These are phyloP conservation scores for Fusarium fracticaudum DNA, from an alignment of 2,329 filamentous ascomycete genomes.

Conservation along the genomic window DNA sequence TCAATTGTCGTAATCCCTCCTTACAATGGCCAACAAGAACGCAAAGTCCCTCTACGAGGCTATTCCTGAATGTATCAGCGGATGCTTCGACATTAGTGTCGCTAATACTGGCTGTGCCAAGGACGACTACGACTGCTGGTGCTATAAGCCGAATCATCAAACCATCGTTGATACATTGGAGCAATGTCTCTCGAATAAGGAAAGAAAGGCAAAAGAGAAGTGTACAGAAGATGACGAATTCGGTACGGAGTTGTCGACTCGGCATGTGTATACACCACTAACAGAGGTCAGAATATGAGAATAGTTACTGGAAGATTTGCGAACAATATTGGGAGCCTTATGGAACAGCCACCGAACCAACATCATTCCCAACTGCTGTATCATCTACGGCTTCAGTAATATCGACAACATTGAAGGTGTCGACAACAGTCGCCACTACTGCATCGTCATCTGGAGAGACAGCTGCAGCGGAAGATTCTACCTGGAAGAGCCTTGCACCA, in stretches of 20 bases:
- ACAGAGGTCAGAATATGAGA: constrained; percentile 35
- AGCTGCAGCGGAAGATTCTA: not conserved
- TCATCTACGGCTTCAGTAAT: not conserved
- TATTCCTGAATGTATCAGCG: constrained; percentile 33
- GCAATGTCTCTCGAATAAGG: constrained; percentile 30
- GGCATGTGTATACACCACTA: not conserved
- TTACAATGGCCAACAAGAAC: constrained; percentile 35
- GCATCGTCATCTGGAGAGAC: not conserved
- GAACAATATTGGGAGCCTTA: constrained; percentile 41
- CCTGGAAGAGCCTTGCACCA: not conserved
- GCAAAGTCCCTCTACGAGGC: constrained; percentile 26
- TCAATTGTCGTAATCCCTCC: not conserved
- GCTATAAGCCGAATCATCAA: constrained; percentile 38
- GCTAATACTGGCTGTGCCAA: constrained; percentile 36
- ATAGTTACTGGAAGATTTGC: constrained; percentile 43
- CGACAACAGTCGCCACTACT: not conserved
- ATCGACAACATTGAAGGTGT: not conserved
- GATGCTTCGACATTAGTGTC: constrained; percentile 38
- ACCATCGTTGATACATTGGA: constrained; percentile 38
- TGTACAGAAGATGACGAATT: constrained; percentile 38
- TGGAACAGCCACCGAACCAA: constrained; percentile 37
- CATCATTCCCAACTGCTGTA: constrained; percentile 13
- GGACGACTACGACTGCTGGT: constrained; percentile 40
- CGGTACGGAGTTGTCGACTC: constrained; percentile 7
- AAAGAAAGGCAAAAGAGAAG: constrained; percentile 20